Evolutionary conservation across 306 rosid genomes (phyloP).

Genomic region (Cercis canadensis): DNA sequence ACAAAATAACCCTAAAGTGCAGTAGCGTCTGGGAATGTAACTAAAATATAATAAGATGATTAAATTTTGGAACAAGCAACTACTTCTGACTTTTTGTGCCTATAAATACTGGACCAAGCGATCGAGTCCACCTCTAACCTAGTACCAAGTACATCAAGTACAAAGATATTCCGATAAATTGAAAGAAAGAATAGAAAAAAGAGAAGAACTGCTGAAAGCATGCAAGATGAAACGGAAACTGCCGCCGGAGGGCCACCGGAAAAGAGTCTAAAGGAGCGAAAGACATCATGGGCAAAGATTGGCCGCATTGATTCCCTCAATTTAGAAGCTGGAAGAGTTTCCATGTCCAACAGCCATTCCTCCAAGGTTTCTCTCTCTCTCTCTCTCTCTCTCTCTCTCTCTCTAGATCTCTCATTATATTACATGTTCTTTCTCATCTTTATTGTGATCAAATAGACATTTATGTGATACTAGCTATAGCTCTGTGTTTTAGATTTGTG

Average conservation of each 20-base stretch:
- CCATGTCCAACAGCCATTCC: background rate
- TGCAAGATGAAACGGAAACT: background rate
- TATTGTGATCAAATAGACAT: no score
- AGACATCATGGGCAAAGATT: constrained; percentile 12
- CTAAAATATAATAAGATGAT: background rate
- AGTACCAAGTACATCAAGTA: background rate
- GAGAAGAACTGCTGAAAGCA: background rate
- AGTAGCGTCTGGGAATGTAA: no score
- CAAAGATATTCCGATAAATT: no score
- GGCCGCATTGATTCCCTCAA: constrained; percentile 21
- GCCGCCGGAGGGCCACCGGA: background rate
- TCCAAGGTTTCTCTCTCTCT: background rate
- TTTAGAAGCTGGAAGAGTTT: constrained; percentile 22
- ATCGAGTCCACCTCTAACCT: background rate
- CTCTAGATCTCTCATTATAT: no score
- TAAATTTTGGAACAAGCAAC: constrained; percentile 13
- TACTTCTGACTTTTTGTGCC: constrained; percentile 3
- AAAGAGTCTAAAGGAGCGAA: background rate
- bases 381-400: no score
- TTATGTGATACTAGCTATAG: no score
- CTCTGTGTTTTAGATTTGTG: no score
- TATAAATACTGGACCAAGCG: constrained; percentile 1
- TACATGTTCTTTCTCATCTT: no score
- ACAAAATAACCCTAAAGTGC: background rate
- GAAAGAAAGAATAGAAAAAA: background rate